Conservation (phyloP, 2,329 filamentous ascomycete genomes). For the Diaporthe vexans region DNA sequence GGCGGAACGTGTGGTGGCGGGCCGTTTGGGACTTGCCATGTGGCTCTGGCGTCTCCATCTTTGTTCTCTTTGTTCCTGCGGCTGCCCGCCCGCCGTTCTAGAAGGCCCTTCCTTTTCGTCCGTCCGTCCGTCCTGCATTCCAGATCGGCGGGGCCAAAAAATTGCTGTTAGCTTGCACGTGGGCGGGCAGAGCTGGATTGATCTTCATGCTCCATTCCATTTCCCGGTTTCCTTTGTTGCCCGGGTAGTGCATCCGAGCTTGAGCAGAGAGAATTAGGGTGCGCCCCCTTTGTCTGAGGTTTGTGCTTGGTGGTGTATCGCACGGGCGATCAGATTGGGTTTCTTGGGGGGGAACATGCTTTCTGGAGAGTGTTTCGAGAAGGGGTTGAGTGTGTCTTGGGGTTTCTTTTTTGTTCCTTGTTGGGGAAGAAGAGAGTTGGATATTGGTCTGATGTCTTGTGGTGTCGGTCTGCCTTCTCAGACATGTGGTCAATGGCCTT, state of each 20-base stretch:
- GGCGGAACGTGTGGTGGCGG: not conserved
- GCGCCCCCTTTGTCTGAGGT: conserved; percentile 12
- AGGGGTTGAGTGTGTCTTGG: not conserved
- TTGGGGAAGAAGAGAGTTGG: not conserved
- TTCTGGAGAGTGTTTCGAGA: conserved; percentile 22
- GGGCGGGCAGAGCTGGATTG: not conserved
- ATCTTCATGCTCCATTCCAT: not conserved
- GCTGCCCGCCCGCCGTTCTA: not conserved
- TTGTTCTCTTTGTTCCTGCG: not conserved
- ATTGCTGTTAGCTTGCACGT: not conserved
- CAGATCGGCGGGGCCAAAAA: not conserved
- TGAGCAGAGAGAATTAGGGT: not conserved
- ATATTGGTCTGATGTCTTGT: not conserved
- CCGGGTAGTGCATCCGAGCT: not conserved
- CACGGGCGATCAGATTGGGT: not conserved
- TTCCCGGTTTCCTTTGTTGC: not conserved
- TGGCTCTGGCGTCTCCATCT: not conserved
- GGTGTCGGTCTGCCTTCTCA: not conserved
- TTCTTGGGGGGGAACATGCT: not conserved
- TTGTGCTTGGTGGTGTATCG: not conserved
- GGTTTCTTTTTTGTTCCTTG: not conserved
- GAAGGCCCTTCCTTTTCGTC: not conserved
- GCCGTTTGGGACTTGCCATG: conserved; percentile 4
- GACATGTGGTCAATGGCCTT: not conserved
- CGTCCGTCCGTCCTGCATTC: not conserved